Evolutionary conservation across 352 stramenopile genomes (phyloP).

Genomic region (Globisporangium paroecandrum): DNA sequence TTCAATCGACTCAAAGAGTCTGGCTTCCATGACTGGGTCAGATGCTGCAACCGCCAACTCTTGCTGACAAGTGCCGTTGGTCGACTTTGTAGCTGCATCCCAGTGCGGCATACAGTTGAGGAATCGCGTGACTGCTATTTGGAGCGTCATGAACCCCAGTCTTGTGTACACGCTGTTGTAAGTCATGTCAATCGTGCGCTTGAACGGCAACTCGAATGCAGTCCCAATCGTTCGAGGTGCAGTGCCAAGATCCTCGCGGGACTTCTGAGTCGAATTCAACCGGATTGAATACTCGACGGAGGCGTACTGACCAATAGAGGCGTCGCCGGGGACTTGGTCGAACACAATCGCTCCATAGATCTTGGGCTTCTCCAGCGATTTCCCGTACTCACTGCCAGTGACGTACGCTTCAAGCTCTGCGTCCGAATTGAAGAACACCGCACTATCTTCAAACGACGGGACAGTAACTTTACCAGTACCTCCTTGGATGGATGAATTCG

Average conservation of each 20-base stretch:
- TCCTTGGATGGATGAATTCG: constrained; percentile 14
- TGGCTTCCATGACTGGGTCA: constrained; percentile 15
- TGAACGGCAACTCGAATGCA: constrained; percentile 45
- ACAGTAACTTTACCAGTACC: constrained; percentile 25
- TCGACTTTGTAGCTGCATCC: constrained; percentile 32
- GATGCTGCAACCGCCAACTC: constrained; percentile 29
- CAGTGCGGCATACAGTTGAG: constrained; percentile 52
- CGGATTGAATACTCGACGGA: constrained; percentile 65
- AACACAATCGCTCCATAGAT: constrained; percentile 68
- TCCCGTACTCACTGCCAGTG: constrained; percentile 38
- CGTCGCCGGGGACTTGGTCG: constrained; percentile 36
- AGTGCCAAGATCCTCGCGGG: constrained; percentile 15
- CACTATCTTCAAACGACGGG: constrained; percentile 54
- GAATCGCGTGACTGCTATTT: constrained; percentile 59
- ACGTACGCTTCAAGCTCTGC: constrained; percentile 45
- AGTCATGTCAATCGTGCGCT: constrained; percentile 34
- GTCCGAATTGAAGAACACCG: constrained; percentile 57
- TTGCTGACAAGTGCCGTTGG: constrained; percentile 43
- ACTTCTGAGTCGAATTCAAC: constrained; percentile 51
- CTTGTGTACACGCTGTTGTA: constrained; percentile 39
- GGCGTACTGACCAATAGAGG: constrained; percentile 36
- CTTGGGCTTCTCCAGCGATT: constrained; percentile 32
- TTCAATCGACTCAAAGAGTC: constrained; percentile 22
- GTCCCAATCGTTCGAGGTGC: constrained; percentile 46
- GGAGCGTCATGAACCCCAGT: constrained; percentile 62